Conservation (phyloP, 805 yeast species). For the Nakazawaea wickerhamii region DNA sequence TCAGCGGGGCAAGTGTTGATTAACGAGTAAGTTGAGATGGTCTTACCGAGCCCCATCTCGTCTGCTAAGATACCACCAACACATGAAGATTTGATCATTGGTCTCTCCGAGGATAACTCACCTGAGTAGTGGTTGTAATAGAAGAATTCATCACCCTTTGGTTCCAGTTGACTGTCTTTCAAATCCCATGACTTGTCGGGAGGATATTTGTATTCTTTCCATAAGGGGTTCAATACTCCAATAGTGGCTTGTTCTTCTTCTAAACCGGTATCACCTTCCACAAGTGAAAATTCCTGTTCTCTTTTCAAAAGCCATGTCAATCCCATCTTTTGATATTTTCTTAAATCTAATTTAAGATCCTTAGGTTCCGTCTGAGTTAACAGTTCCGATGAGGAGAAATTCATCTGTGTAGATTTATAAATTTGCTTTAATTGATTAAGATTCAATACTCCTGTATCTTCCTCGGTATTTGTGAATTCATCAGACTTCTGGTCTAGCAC, state of each 20-base stretch:
- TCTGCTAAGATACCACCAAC: slow-evolving; percentile 90
- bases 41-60: slow-evolving; percentile 96
- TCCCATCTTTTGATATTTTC: slow-evolving; percentile 82
- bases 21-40: slow-evolving; percentile 75
- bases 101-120: slow-evolving; percentile 64
- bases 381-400: slow-evolving; percentile 40
- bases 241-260: slow-evolving; percentile 34
- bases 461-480: slow-evolving; percentile 7
- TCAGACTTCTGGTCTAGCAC: slow-evolving; percentile 9
- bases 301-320: slow-evolving; percentile 85
- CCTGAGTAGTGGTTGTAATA: slow-evolving; percentile 80
- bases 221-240: slow-evolving; percentile 72
- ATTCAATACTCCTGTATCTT: slow-evolving; percentile 36
- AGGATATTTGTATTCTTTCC: slow-evolving; percentile 83
- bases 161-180: slow-evolving; percentile 5
- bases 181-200: slow-evolving; percentile 33
- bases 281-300: slow-evolving; percentile 54
- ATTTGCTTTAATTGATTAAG: slow-evolving; percentile 72
- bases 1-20: slow-evolving; percentile 63
- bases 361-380: slow-evolving; percentile 62
- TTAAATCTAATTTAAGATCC: slow-evolving; percentile 51
- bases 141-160: slow-evolving; percentile 31
- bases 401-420: slow-evolving; percentile 59
- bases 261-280: slow-evolving; percentile 27
- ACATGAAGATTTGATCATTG: slow-evolving; percentile 53